Base-by-base conservation (phyloP, 1,139 yeast genomes). In the Blastobotrys buckinghamii region DNA sequence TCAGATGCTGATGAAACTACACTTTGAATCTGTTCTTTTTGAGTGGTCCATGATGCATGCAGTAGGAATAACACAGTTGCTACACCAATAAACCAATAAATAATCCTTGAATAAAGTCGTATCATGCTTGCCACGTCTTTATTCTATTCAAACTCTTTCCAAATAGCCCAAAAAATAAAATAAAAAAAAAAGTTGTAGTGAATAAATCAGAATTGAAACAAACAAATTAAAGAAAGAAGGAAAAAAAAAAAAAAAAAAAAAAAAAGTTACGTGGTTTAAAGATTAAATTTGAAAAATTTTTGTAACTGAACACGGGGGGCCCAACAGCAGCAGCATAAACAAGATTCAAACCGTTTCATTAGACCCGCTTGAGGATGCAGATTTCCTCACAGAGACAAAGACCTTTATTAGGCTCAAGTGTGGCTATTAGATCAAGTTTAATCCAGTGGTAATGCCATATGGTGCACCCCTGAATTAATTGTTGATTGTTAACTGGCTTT, bases 11-110 rank as follows among this genome's bases (percentile, higher is more conserved):
- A 36, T 22, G 22, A 36, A 37, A 26, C 36, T 35, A 26, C 16
- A 17, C 29, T 41, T 24, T 34, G 35, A 16, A 45, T 32, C 19
- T 33, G 45, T 30, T 29, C 45, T 16, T 35, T 37, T 45, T 49
- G 49, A 29, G 45, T 42, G 20, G 50, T 33, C 47, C 47, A 48
- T 22, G 45, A 42, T 12, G 50, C 32, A 34, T 40, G 17, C 10
- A 44, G 38, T 24, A 47, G 35, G 26, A 42, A 22, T 29, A 42
- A 16, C 16, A 43, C 44, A 12, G 43, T 39, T 6, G 30, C 26
- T 16, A 33, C 33, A 6, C 49, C 53, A 10, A 43, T 39, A 15
- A 47, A 32, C 53, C 53, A 50, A 38, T 45, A 44, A 6, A 50
- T 39, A 39, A 50, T 22, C 30, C 52, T 40, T 20, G 47, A 46